These are phyloP conservation scores for Pyrenochaeta sp. DNA, from an alignment of 2,329 filamentous ascomycete species.

Conservation along the genomic window DNA sequence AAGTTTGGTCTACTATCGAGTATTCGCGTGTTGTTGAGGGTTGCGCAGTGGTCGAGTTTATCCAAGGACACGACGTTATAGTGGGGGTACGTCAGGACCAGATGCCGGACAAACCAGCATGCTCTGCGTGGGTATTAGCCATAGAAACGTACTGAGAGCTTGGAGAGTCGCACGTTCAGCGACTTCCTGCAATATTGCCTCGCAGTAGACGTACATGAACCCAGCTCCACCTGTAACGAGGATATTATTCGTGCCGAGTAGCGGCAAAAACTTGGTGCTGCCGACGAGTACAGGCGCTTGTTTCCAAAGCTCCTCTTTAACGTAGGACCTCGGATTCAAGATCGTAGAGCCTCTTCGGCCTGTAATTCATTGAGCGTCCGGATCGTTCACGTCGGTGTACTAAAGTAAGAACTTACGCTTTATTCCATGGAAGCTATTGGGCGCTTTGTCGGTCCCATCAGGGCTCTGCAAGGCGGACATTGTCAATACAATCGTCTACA, in stretches of 20 bases:
- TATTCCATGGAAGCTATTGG: conserved; percentile 27
- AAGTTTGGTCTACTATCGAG: conserved; percentile 76
- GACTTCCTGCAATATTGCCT: conserved; percentile 6
- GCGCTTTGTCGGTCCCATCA: conserved; percentile 18
- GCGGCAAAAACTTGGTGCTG: conserved; percentile 73
- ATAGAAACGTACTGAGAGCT: background rate
- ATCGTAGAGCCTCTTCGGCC: conserved; percentile 49
- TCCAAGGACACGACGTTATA: conserved; percentile 87
- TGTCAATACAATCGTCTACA: conserved; percentile 3
- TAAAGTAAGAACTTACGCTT: conserved; percentile 36
- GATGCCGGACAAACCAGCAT: conserved; percentile 83
- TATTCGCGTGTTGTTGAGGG: conserved; percentile 78
- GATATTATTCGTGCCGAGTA: conserved; percentile 77
- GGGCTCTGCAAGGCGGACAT: conserved; percentile 41
- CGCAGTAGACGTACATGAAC: conserved; percentile 72
- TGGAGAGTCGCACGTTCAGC: conserved; percentile 10
- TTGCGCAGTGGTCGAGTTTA: conserved; percentile 84
- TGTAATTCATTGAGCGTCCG: conserved; percentile 18
- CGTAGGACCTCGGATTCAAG: conserved; percentile 52
- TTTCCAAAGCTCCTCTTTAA: conserved; percentile 73
- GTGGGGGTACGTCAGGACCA: conserved; percentile 75
- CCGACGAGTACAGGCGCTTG: conserved; percentile 75
- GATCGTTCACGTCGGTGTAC: conserved; percentile 7
- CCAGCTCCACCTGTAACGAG: conserved; percentile 85
- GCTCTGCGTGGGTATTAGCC: conserved; percentile 61